phyloP scores from a whole-genome alignment of 1,284 basidiomycete species.

The Tranzscheliella williamsii region DNA sequence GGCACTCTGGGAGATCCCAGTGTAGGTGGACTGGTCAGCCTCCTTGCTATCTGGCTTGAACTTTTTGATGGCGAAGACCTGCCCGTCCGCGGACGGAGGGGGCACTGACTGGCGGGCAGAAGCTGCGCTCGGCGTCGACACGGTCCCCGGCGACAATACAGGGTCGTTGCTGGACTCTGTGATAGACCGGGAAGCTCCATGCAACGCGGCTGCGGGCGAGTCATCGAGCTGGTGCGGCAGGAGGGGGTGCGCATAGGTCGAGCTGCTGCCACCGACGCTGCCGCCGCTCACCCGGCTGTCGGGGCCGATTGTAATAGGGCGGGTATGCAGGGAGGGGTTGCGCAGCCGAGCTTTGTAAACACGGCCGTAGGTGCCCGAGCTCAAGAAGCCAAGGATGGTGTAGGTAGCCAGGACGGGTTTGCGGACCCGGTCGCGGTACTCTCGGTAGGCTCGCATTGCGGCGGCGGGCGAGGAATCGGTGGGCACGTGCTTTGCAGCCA shows the following conservation, averaged over 20 bases:
- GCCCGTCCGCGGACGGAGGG: conserved; percentile 7
- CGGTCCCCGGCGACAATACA: neutral
- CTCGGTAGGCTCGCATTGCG: conserved; percentile 54
- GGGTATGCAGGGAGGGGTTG: neutral
- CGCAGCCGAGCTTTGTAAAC: conserved; percentile 87
- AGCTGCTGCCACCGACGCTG: neutral
- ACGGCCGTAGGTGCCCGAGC: conserved; percentile 93
- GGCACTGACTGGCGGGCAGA: no score
- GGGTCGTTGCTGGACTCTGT: neutral
- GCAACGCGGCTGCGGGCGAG: neutral
- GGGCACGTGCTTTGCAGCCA: conserved; percentile 27
- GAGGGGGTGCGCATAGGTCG: no score
- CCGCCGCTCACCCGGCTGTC: neutral
- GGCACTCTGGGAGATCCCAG: conserved; percentile 95
- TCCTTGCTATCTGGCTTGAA: conserved; percentile 91
- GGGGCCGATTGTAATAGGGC: neutral
- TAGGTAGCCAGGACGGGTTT: conserved; percentile 65
- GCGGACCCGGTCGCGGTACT: conserved; percentile 42
- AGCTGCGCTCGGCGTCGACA: neutral
- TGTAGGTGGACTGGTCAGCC: conserved; percentile 70
- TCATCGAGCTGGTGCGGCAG: conserved; percentile 10
- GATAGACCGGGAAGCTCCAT: neutral
- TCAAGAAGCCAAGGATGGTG: conserved; percentile 92
- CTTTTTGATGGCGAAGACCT: conserved; percentile 90
- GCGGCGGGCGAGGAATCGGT: conserved; percentile 21